Percentiles rank a stretch among this genome's conserved stretches.
phyloP scores from a whole-genome alignment of 202 grass and related monocot species.

The Brachypodium distachyon region DNA sequence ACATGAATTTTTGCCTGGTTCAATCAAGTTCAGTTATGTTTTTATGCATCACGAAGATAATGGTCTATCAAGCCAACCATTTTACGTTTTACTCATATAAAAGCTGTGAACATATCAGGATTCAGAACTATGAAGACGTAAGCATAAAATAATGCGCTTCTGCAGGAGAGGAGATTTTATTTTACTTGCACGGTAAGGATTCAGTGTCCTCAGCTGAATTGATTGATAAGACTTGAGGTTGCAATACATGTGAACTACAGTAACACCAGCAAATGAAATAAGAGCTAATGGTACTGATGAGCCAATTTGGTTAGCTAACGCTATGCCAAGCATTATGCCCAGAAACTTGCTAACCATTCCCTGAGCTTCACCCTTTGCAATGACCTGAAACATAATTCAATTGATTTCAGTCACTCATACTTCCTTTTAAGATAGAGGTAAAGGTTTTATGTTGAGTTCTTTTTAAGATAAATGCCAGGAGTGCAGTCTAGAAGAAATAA shows the following conservation, averaged over 20 bases:
- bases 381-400: constrained; percentile 54
- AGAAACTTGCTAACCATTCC: constrained; percentile 99
- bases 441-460: not conserved
- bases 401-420: not conserved
- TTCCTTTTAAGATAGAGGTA: not conserved
- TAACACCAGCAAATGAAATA: constrained; percentile 71
- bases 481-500: not conserved
- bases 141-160: constrained; percentile 1
- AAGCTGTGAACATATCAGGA: not conserved
- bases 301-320: constrained; percentile 62
- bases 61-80: not conserved
- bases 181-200: constrained; percentile 96
- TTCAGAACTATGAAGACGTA: constrained; percentile 2
- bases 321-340: constrained; percentile 84
- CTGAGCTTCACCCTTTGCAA: constrained; percentile 99
- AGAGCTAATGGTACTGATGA: constrained; percentile 87
- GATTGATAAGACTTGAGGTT: constrained; percentile 94
- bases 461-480: not conserved
- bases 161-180: constrained; percentile 1
- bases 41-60: not conserved
- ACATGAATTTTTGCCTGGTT: not conserved
- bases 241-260: constrained; percentile 95
- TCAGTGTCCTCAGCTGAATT: constrained; percentile 88
- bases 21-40: not conserved
- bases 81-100: not conserved